Base-by-base conservation (phyloP, 2,329 filamentous ascomycete species). In the Aspergillus puulaauensis region DNA sequence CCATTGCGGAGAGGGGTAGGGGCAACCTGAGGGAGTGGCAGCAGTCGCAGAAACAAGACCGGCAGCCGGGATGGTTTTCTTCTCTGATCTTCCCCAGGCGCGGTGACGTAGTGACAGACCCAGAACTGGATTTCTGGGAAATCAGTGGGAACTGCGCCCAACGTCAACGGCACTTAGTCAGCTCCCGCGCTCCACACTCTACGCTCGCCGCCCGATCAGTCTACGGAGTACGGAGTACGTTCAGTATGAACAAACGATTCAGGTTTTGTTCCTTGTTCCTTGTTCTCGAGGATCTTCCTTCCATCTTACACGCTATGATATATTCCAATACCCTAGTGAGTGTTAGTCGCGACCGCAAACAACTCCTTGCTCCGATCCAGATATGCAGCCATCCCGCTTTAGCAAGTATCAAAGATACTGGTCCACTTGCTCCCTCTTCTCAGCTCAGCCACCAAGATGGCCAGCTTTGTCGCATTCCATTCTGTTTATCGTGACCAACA, bases 1-100 rank as follows among this genome's bases (percentile, higher is more conserved):
- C 52, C 52, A 54, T 52, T 23, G 5, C 15, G 23, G n/a, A 33
- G 50, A 52, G 50, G 50, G 50, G 50, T 52, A 45, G 23, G 17
- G 17, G 24, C 31, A 2, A 23, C 17, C 21, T n/a, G 35, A 37
- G 31, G 31, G 15, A 37, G 35, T 14, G 12, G 7, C 35, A 37
- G 15, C 15, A 35, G 33, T 35, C 9, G 33, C 14, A 37, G 35
- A 37, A 37, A 37, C 35, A 37, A 37, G 35, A 37, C 21, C 2
- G 21, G 15, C 15, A 27, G 4, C 44, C 23, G 31, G 15, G 21
- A 15, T 9, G 8, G 19, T n/a, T 24, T 45, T 45, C 21, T 45
- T 21, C n/a, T 46, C 24, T 31, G 24, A 9, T n/a, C 44, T 46
- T 46, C 44, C 44, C 44, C 44, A 31, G 15, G 6, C 23, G 15